Conservation (phyloP, 805 yeast genomes). For the Babjeviella inositovora region DNA sequence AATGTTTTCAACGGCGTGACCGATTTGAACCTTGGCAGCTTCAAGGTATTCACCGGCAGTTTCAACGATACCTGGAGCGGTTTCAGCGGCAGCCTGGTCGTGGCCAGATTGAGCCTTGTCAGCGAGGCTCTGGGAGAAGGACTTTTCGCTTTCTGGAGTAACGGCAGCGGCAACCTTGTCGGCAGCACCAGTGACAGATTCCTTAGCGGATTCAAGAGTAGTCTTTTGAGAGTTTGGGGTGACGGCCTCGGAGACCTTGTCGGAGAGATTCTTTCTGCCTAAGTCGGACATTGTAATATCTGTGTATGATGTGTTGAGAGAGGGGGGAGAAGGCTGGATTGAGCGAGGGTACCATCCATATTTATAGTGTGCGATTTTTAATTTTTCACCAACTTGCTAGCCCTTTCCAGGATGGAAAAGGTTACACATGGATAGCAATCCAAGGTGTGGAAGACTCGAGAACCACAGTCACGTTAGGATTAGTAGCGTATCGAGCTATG, state of each 20-base stretch:
- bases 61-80: conserved; percentile 12
- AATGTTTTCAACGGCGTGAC: conserved; percentile 40
- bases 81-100: conserved; percentile 26
- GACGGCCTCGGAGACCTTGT: conserved; percentile 48
- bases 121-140: conserved; percentile 48
- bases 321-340: too few relatives aligned
- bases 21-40: conserved; percentile 27
- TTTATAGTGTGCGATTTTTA: too few relatives aligned
- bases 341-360: too few relatives aligned
- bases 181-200: conserved; percentile 44
- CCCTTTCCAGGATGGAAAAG: too few relatives aligned
- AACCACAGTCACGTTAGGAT: too few relatives aligned
- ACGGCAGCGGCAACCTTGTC: conserved; percentile 45
- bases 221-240: conserved; percentile 64
- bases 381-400: too few relatives aligned
- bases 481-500: too few relatives aligned
- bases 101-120: conserved; percentile 44
- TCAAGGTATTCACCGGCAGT: conserved; percentile 22
- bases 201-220: conserved; percentile 51
- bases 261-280: conserved; percentile 65
- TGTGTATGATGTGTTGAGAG: too few relatives aligned
- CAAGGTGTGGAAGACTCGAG: too few relatives aligned
- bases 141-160: conserved; percentile 56
- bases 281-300: conserved; percentile 10
- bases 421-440: too few relatives aligned